Base-by-base conservation (phyloP, 2,329 filamentous ascomycete species). In the Epichloe baconii region DNA sequence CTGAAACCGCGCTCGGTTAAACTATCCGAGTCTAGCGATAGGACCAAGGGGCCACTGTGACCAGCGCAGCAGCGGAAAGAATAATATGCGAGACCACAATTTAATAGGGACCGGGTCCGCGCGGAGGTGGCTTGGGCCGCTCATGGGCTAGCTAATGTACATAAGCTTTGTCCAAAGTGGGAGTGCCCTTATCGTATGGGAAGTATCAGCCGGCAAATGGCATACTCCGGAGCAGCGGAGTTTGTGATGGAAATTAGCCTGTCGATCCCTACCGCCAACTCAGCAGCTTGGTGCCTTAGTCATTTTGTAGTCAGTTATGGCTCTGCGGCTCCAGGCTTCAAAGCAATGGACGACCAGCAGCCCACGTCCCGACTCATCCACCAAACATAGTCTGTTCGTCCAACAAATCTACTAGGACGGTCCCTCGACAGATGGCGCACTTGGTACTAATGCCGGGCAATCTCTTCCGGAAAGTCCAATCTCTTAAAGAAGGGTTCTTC, bases 1-100 rank as follows among this genome's bases (percentile, higher is more conserved):
- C 46, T 35, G 40, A 42, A 52, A 48, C 50, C 41, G 41, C 47
- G 46, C 42, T 52, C 50, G 50, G 50, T 42, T 52, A 49, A 49
- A 46, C 36, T 23, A 49, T 52, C 50, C 50, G 50, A 48, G 44
- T 36, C 47, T 44, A 46, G 21, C 23, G 43, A 26, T 44, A 49
- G 47, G 42, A 52, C 43, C 26, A n/a, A 31, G 34, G n/a, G 34
- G 37, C 35, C 37, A 11, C 26, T 14, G 35, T 37, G 15, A 36
- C 31, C 31, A 17, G 44, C 44, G 8, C 23, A 17, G 37, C 11
- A 10, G 36, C 10, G 15, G 5, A 12, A 12, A 17, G n/a, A 36
- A 8, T 19, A 21, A 8, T 19, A 43, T 34, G 21, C 21, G 23
- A 31, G 23, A 34, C 43, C n/a, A 12, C 11, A 34, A 19, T 11